Evolutionary conservation across 805 yeast genomes (phyloP), one percentile per base, ranked within the genome.

Genomic region (Sugiyamaella smithiae): DNA sequence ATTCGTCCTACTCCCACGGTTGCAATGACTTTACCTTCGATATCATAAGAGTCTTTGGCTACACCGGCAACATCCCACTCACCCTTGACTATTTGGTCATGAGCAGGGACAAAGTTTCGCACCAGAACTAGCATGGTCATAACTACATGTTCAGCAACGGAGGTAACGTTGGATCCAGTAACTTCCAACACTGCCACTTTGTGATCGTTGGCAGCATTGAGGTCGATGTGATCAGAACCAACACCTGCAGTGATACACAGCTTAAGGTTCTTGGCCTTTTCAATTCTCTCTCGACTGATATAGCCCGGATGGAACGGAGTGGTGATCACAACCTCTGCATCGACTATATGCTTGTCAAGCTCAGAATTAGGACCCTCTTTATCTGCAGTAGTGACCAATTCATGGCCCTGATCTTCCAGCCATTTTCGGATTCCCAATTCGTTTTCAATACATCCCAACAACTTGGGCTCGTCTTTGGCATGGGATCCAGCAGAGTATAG

Each of bases 291-390:
- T 51, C 74, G 73, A 48, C 83, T 78, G 64, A 85, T 73, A 67
- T 85, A 85, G 31, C 82, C 91, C 3, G 95, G 93, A 67, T 77
- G 87, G 76, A 86, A 85, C 3, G 95, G 93, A 9, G 91, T 85
- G 36, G 90, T 80, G 67, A 86, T 85, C 60, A 85, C 77, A 45
- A 85, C 74, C 58, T 85, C 93, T 3, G 90, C 86, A 53, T 82
- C 88, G 42, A 73, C 77, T 62, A 85, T 75, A 56, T 84, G 73
- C 61, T 75, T 71, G 65, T 85, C 93, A 41, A 85, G 76, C 28
- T 63, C 74, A 2, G 84, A 75, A 57, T 67, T 57, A 38, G 73
- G 74, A 40, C 84, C 84, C 49, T 85, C 95, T 65, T 85, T 85
- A 65, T 78, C 81, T 40, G 79, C 64, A 43, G 93, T 86, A 38